Percentiles rank a stretch among this genome's conserved stretches.
Conservation (phyloP, 1,284 basidiomycete species). For the Ganoderma resinaceum region DNA sequence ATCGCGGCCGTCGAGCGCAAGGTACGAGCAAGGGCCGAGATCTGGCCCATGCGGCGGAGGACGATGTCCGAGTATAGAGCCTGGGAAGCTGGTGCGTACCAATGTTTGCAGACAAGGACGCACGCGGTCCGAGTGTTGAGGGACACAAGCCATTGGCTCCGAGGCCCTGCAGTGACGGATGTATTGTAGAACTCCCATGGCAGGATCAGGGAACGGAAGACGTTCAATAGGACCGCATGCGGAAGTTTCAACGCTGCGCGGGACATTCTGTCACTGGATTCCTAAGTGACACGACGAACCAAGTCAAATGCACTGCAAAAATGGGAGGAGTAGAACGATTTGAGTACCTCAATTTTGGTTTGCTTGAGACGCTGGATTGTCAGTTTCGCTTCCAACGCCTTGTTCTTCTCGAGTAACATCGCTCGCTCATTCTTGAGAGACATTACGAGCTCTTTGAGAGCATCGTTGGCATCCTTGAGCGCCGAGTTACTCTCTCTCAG, state of each 20-base stretch:
- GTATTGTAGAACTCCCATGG: background rate
- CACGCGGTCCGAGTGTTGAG: constrained; percentile 9
- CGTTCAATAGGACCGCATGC: background rate
- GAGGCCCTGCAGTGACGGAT: constrained; percentile 6
- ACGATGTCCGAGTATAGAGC: constrained; percentile 14
- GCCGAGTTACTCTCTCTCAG: constrained; percentile 12
- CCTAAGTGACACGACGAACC: background rate
- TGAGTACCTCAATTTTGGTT: background rate
- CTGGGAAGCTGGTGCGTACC: constrained; percentile 12
- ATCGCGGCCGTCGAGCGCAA: constrained; percentile 1
- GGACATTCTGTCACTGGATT: background rate
- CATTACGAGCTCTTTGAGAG: constrained; percentile 1
- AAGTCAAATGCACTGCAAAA: background rate
- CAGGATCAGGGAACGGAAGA: background rate
- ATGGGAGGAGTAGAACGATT: background rate
- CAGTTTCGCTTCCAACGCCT: background rate
- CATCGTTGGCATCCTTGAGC: constrained; percentile 6
- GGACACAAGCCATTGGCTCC: constrained; percentile 5
- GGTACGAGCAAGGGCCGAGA: constrained; percentile 9
- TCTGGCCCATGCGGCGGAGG: constrained; percentile 12
- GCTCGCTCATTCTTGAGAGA: background rate
- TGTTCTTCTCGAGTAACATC: background rate
- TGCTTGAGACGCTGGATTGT: background rate
- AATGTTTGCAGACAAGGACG: constrained; percentile 9
- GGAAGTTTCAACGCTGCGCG: background rate